Evolutionary conservation across 768 basidiomycete species (phyloP).

Genomic region (Terana coerulea): DNA sequence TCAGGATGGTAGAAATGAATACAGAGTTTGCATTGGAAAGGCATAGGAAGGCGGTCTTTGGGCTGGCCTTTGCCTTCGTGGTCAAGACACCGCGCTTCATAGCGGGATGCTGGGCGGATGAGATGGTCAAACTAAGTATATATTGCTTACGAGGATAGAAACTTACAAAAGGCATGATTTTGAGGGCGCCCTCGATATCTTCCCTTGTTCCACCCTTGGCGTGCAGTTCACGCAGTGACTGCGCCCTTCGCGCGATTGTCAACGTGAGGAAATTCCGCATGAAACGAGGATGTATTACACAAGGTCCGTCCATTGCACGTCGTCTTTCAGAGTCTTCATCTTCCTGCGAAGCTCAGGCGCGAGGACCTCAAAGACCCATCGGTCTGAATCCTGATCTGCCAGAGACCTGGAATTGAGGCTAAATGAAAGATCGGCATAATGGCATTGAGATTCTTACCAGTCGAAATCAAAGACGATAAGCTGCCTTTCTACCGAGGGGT

Average conservation of each 20-base stretch:
- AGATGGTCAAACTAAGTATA: background rate
- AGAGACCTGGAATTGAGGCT: slow-evolving; percentile 56
- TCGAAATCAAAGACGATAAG: slow-evolving; percentile 96
- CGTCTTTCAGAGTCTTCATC: slow-evolving; percentile 61
- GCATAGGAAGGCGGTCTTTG: slow-evolving; percentile 77
- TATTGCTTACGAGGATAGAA: background rate
- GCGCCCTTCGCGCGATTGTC: slow-evolving; percentile 41
- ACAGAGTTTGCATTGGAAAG: slow-evolving; percentile 93
- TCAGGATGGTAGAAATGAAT: slow-evolving; percentile 86
- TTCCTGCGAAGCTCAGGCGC: slow-evolving; percentile 80
- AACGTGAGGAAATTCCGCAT: slow-evolving; percentile 6
- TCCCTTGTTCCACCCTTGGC: slow-evolving; percentile 61
- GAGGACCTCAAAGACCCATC: slow-evolving; percentile 89
- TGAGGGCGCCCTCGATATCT: slow-evolving; percentile 75
- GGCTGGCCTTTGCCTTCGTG: slow-evolving; percentile 62
- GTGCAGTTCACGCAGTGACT: slow-evolving; percentile 68
- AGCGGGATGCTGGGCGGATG: slow-evolving; percentile 76
- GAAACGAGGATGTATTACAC: slow-evolving; percentile 51
- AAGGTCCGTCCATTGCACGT: slow-evolving; percentile 90
- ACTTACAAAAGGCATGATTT: slow-evolving; percentile 84
- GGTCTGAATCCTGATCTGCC: slow-evolving; percentile 94
- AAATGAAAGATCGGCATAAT: background rate
- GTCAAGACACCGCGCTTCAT: slow-evolving; percentile 87
- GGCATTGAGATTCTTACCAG: slow-evolving; percentile 49
- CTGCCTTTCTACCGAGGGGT: slow-evolving; percentile 41